Percentiles rank a stretch among this genome's conserved stretches.
phyloP scores from a whole-genome alignment of 2,329 filamentous ascomycete species.

The Colletotrichum sp. region DNA sequence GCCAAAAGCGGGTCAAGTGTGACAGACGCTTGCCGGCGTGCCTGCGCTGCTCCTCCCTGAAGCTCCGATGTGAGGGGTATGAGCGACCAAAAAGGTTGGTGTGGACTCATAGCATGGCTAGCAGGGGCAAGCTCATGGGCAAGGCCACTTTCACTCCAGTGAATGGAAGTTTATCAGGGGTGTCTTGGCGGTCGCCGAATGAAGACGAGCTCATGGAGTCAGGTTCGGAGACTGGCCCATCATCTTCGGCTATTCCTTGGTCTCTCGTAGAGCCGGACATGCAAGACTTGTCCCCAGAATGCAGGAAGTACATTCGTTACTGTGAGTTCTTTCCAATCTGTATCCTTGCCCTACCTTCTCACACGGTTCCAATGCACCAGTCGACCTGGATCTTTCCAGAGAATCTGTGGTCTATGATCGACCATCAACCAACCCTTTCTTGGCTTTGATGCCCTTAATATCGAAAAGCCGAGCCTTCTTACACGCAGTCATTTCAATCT shows the following conservation, averaged over 20 bases:
- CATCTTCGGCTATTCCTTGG: background rate
- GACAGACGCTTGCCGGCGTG: constrained; percentile 9
- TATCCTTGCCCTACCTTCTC: background rate
- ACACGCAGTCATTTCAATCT: constrained; percentile 7
- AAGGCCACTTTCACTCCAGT: background rate
- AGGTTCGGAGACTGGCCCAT: background rate
- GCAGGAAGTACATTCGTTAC: constrained; percentile 13
- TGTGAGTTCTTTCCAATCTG: background rate
- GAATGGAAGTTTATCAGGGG: background rate
- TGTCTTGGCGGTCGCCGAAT: background rate
- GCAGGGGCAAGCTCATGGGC: constrained; percentile 8
- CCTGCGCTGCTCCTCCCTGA: constrained; percentile 9
- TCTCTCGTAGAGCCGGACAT: constrained; percentile 3
- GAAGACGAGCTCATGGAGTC: background rate
- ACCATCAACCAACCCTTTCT: constrained; percentile 9
- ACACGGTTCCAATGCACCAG: background rate
- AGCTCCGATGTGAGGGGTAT: constrained; percentile 13
- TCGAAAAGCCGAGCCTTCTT: background rate
- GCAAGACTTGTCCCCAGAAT: background rate
- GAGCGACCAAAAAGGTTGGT: constrained; percentile 3
- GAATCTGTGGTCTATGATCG: constrained; percentile 15
- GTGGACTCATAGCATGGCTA: constrained; percentile 15
- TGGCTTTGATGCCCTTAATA: constrained; percentile 13
- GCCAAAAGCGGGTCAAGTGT: constrained; percentile 15
- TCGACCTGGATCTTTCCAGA: constrained; percentile 10